Evolutionary conservation across 345 rosid genomes (phyloP).

Genomic region (thale cress (Arabidopsis thaliana)): DNA sequence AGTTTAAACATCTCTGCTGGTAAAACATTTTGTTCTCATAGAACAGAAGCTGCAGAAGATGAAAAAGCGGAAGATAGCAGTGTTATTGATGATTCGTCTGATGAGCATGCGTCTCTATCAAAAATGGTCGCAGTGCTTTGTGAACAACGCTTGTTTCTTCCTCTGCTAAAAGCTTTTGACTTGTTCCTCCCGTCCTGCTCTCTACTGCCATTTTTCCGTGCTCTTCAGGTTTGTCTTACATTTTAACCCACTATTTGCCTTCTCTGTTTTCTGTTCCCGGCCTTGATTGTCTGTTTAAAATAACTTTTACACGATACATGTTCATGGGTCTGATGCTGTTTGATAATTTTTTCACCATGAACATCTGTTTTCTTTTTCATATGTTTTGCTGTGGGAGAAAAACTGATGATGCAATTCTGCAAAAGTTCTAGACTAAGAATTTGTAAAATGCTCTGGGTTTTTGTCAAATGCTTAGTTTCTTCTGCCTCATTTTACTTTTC

Average conservation of each 20-base stretch:
- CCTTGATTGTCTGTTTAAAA: slow-evolving; percentile 12
- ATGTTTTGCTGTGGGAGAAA: slow-evolving; percentile 30
- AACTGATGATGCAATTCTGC: slow-evolving; percentile 19
- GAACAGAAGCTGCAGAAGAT: slow-evolving; percentile 52
- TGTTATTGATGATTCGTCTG: slow-evolving; percentile 58
- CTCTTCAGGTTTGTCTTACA: slow-evolving; percentile 85
- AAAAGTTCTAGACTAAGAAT: slow-evolving; percentile 11
- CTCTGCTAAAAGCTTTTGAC: slow-evolving; percentile 94
- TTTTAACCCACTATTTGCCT: slow-evolving; percentile 14
- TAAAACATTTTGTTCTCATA: slow-evolving; percentile 45
- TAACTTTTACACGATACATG: slow-evolving; percentile 13
- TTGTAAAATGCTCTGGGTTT: slow-evolving; percentile 18
- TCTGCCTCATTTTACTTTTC: not conserved
- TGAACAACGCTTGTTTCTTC: slow-evolving; percentile 88
- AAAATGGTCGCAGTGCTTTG: slow-evolving; percentile 98
- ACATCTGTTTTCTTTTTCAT: not conserved
- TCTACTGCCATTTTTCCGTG: slow-evolving; percentile 86
- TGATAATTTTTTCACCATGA: slow-evolving; percentile 19
- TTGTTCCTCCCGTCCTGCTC: slow-evolving; percentile 97
- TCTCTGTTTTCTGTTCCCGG: not conserved
- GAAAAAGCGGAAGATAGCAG: slow-evolving; percentile 51
- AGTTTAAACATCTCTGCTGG: slow-evolving; percentile 47
- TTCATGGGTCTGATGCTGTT: slow-evolving; percentile 26
- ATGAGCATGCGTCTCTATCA: slow-evolving; percentile 70
- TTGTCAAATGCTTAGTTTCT: slow-evolving; percentile 30